Evolutionary conservation across 106 monocot genomes (phyloP), one percentile per base, ranked within the genome.

Genomic region (Allium cepa): DNA sequence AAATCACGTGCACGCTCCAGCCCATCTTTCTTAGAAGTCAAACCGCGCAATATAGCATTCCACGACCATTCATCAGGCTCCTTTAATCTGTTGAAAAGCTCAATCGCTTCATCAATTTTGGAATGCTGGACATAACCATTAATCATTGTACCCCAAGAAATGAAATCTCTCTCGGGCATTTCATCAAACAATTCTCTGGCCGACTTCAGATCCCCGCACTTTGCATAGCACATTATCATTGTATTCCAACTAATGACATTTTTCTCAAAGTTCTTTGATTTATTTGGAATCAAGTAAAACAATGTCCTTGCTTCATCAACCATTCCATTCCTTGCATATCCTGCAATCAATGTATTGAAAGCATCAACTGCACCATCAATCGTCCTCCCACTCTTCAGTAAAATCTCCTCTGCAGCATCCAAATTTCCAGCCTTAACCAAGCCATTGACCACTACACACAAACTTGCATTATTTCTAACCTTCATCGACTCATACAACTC

Each of bases 131-230:
- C 74, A 53, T 86, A 84, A 1, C 88, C 90, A 6, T 69, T 59
- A 50, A 96, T 86, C 83, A 96, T 91, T 45, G 95, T 96, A 71
- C 91, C 91, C 95, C 91, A 96, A 17, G 95, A 91, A 13, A 91
- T 18, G 22, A 69, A 28, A 71, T 96, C 95, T 49, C 78, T 79
- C 0, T 76, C 71, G 8, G 81, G 79, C 91, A 91, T 96, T 28
- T 79, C 87, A 74, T 96, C 76, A 67, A 94, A 94, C 10, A 90
- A 64, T 17, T 12, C 49, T 63, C 80, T 82, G 4, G 94, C 94
- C 0, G 80, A 73, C 0, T 17, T n/a, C 66, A 94, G 15, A 47
- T 87, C 82, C 0, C 87, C 80, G 13, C 78, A 76, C 70, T 87
- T 90, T 13, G 85, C 67, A 58, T 94, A 90, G 64, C 87, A 84